Base-by-base conservation (phyloP, 1,139 yeast genomes). In the Taphrina populina region DNA sequence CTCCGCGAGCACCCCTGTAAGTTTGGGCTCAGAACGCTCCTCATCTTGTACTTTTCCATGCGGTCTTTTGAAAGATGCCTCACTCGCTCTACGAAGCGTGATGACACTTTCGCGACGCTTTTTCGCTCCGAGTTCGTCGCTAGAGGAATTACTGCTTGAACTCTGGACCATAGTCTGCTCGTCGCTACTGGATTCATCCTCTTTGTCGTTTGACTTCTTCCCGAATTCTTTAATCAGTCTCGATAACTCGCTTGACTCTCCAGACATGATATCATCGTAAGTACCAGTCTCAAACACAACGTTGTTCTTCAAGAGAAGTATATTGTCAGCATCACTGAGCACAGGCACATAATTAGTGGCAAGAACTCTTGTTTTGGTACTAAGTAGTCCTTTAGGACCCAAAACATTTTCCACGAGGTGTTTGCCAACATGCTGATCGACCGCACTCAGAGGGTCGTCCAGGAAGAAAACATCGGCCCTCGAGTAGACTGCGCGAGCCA, bases 401-500 rank as follows among this genome's bases (percentile, higher is more conserved):
- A 87, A 73, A 37, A 87, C 94, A 63, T 84, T 81, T 62, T 82
- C 82, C 61, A 83, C 79, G 65, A 92, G 76, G 68, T 88, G 95
- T 64, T 79, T 82, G 15, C 95, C 95, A 63, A 88, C 96, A 70
- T 92, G 95, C 65, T 90, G 95, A 72, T 92, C 96, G 58, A 92
- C 95, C 56, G 97, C 95, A 67, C 95, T 85, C 58, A 92, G 77
- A n/a, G 90, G 86, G 66, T 88, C 98, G 70, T 92, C 98, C 58
- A 92, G 73, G 57, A 92, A 74, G 68, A 88, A 90, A 32, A 90
- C 82, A 68, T 92, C 97, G 2, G 96, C 95, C 64, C 96, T 80
- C 1, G 96, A 82, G 69, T 92, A 92, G 6, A 92, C 96, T 23
- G 97, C 96, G 69, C 98, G 80, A 1, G 97, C 97, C 61, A 92